These are phyloP conservation scores for Quambalaria eucalypti DNA, from an alignment of 1,284 basidiomycete species.

Conservation along the genomic window DNA sequence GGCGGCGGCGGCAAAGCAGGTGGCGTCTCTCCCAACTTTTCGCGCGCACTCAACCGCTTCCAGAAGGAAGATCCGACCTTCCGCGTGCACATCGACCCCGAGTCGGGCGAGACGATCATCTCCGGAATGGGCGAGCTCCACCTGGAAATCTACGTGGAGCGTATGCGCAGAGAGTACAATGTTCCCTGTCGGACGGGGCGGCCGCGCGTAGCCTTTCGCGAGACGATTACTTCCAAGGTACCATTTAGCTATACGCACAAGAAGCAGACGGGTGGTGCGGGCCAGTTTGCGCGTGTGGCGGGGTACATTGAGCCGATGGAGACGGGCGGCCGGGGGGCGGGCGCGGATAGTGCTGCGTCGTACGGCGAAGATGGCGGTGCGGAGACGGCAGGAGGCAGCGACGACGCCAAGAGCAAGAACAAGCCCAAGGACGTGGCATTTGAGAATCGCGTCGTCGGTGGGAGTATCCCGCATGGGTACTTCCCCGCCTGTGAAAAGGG, in stretches of 20 bases:
- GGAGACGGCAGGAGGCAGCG: too few species aligned
- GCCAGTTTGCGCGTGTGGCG: conserved; percentile 88
- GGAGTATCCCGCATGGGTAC: conserved; percentile 80
- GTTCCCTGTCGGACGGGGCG: conserved; percentile 89
- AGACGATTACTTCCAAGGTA: conserved; percentile 74
- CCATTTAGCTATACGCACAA: conserved; percentile 91
- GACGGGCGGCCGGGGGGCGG: too few species aligned
- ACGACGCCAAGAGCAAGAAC: too few species aligned
- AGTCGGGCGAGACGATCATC: conserved; percentile 99
- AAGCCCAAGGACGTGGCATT: conserved; percentile 84
- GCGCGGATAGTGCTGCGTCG: too few species aligned
- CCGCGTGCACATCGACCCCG: conserved; percentile 86
- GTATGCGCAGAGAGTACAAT: conserved; percentile 96
- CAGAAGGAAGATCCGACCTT: conserved; percentile 99
- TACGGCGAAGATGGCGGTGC: too few species aligned
- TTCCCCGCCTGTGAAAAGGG: conserved; percentile 96
- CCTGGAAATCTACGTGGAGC: conserved; percentile 97
- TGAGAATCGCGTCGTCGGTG: conserved; percentile 81
- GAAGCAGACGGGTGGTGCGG: conserved; percentile 96
- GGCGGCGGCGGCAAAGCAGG: neutral
- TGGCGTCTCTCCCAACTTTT: conserved; percentile 60
- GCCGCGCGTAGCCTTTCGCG: conserved; percentile 92
- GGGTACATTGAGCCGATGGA: conserved; percentile 87
- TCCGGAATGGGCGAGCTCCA: conserved; percentile 99
- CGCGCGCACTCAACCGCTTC: conserved; percentile 91